phyloP scores from a whole-genome alignment of 2,329 filamentous ascomycete genomes.

The Talaromyces sp. region DNA sequence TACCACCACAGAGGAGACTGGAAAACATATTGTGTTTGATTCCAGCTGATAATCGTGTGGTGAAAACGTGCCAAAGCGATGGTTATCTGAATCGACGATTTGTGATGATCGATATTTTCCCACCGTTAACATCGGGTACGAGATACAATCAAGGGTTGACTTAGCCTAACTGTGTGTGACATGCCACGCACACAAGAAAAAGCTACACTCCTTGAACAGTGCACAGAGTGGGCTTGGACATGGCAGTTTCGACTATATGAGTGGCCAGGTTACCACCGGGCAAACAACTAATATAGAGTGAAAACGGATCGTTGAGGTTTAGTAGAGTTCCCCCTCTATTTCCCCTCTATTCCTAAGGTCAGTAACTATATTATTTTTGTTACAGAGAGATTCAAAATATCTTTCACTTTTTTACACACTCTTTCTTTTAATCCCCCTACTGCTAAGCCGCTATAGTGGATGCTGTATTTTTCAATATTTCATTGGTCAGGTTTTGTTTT shows the following conservation, averaged over 20 bases:
- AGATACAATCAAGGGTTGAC: background rate
- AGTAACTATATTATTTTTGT: background rate
- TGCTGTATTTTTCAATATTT: no score
- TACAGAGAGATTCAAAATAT: no score
- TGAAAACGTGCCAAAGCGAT: background rate
- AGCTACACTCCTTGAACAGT: background rate
- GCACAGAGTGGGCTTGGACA: background rate
- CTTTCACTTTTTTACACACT: no score
- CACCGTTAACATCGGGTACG: background rate
- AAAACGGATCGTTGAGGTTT: background rate
- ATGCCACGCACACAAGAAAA: background rate
- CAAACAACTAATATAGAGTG: background rate
- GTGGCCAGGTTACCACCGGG: background rate
- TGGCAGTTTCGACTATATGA: background rate
- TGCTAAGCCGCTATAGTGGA: no score
- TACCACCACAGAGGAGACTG: background rate
- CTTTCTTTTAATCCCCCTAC: no score
- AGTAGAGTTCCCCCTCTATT: background rate
- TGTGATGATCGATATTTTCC: background rate
- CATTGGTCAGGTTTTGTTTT: no score
- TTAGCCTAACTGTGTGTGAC: background rate
- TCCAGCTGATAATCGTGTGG: background rate
- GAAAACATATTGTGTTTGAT: background rate
- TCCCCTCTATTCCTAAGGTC: background rate
- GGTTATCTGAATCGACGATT: background rate